phyloP scores from a whole-genome alignment of 176 grass and related monocot genomes.

The Carex cristatella region DNA sequence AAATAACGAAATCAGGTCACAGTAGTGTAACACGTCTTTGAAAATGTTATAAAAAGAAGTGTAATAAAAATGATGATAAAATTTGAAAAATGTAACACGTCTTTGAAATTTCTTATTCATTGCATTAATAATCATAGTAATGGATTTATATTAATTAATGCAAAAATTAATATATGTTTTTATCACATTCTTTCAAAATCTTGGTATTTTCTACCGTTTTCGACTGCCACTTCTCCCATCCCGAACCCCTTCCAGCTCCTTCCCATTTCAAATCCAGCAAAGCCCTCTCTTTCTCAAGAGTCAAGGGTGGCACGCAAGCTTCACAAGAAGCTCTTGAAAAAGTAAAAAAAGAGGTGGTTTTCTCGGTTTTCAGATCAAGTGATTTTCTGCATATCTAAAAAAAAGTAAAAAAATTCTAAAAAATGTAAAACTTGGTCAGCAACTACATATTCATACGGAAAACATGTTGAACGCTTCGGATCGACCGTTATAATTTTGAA shows the following conservation, averaged over 20 bases:
- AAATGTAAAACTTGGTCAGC: too few relatives aligned
- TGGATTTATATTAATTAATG: background rate
- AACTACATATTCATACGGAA: too few relatives aligned
- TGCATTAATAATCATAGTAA: background rate
- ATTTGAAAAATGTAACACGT: background rate
- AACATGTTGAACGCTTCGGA: too few relatives aligned
- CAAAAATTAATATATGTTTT: background rate
- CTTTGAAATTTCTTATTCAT: background rate
- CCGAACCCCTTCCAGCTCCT: background rate
- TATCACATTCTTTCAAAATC: background rate
- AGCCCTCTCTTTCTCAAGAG: background rate
- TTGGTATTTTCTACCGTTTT: background rate
- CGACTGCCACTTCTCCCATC: background rate
- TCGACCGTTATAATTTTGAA: too few relatives aligned
- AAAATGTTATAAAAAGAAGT: background rate
- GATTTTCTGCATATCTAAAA: too few relatives aligned
- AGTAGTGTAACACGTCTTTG: background rate
- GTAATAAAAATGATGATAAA: background rate
- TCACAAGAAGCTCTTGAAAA: too few relatives aligned
- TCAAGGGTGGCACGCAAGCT: too few relatives aligned
- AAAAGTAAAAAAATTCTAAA: too few relatives aligned
- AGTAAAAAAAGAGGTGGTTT: too few relatives aligned
- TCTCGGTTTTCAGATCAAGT: too few relatives aligned
- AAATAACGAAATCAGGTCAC: background rate
- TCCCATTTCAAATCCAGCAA: conserved; percentile 16